phyloP scores from a whole-genome alignment of 148 eudicot species.

The Oxyria digyna region DNA sequence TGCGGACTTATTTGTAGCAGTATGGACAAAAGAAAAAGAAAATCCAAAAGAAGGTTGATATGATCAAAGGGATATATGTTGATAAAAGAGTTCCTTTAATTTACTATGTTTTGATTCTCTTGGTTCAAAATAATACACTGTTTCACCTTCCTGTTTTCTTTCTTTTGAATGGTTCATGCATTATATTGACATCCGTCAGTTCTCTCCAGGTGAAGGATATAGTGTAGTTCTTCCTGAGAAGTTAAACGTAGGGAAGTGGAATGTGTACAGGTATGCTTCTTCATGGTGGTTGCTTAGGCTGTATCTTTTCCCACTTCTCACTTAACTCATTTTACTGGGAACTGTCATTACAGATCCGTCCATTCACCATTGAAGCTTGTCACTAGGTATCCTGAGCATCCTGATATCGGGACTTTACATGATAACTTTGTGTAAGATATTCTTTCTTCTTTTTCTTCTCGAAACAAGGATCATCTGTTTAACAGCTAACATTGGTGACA shows the following conservation, averaged over 20 bases:
- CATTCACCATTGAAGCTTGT: constrained; percentile 69
- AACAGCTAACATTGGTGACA: not conserved
- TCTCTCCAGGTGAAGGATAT: constrained; percentile 49
- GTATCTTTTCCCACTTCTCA: not conserved
- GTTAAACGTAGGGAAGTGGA: constrained; percentile 88
- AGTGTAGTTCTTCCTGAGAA: constrained; percentile 92
- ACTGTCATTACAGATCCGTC: constrained; percentile 49
- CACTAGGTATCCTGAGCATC: constrained; percentile 58
- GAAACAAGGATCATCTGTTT: not conserved
- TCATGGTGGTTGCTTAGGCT: constrained; percentile 1
- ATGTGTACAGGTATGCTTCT: constrained; percentile 69
- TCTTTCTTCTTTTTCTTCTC: not conserved
- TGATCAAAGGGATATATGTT: too few relatives aligned
- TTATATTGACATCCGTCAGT: constrained; percentile 7
- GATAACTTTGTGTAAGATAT: constrained; percentile 81
- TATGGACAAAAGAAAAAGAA: not conserved
- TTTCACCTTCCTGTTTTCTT: not conserved
- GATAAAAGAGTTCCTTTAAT: not conserved
- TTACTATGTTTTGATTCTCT: not conserved
- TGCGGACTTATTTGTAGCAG: not conserved
- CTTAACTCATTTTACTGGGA: not conserved
- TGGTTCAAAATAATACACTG: not conserved
- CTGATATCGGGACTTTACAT: constrained; percentile 79
- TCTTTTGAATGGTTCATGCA: not conserved
- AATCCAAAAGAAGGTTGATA: not conserved